Evolutionary conservation across 2,329 filamentous ascomycete genomes (phyloP), one percentile per base, ranked within the genome.

Genomic region (Botrytis pseudocinerea): DNA sequence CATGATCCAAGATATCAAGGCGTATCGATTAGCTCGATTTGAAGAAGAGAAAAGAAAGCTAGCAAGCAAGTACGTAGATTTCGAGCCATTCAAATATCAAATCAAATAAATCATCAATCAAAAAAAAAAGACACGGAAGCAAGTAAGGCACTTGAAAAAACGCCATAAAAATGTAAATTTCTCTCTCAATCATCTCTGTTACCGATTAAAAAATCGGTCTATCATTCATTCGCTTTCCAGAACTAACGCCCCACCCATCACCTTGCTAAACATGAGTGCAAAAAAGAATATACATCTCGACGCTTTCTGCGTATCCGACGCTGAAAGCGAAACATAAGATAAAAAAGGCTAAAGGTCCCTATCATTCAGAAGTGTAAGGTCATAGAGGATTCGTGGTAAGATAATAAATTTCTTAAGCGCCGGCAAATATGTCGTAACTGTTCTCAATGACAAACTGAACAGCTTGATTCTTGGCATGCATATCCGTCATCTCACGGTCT

Each of bases 371-470:
- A 61, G 42, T 60, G 32, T 60, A 59, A 48, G 20, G 48, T 62
- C 69, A 44, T 69, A 44, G 65, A 57, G 18, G 35, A 44, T 28
- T 69, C 65, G 35, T 69, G 25, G 38, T 69, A 69, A 59, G 35
- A 28, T 38, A 57, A 32, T 42, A 28, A 57, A n/a, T 25, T 57
- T 57, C 48, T 32, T 66, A 77, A 48, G 73, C 72, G 69, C 72
- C 70, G 22, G 71, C 84, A 81, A 98, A 98, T 74, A 98, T 92
- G 77, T 87, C 89, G 79, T 93, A 89, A 81, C 92, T 94, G 82
- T 97, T 92, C 82, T 98, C 95, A 76, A 98, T 92, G 80, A 99
- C 87, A 79, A 96, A 97, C 83, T 97, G 95, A 77, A 98, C 91
- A 9, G 94, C 94, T 76, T 92, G 87, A 78, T 97, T 97, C 87